Base-by-base conservation (phyloP, 2,329 filamentous ascomycete species). In the Monosporascus sp. region DNA sequence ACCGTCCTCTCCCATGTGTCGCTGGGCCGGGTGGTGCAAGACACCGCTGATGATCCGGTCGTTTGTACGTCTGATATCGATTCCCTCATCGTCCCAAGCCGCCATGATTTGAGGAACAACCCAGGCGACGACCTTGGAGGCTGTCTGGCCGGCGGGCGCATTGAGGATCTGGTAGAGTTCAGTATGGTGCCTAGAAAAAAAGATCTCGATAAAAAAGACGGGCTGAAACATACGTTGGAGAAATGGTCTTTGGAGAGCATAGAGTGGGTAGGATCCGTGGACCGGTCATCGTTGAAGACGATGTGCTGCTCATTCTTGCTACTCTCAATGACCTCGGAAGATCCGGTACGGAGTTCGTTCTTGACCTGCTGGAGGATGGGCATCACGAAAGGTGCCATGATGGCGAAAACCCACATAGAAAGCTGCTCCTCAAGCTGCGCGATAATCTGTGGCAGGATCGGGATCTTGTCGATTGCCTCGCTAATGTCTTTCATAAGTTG, bases 241-340 rank as follows among this genome's bases (percentile, higher is more conserved):
- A 97, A 97, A 72, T 97, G 92, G 65, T 97, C 92, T 75, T 97
- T 97, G 54, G 90, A 91, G 50, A 97, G 77, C 92, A 96, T 96
- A 20, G 90, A 95, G 74, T 97, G 92, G 1, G 92, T 97, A 0
- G 92, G 93, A 65, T 97, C 87, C 20, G 83, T 85, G 57, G 76
- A 88, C 50, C 80, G 57, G 65, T 95, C 87, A 60, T 97, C 86
- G 45, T 88, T 73, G 71, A 96, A 97, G 49, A 97, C 90, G 60
- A 95, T 81, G 64, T 88, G 84, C 73, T 96, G 91, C 75, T 96
- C 87, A 50, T 87, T 82, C 69, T 87, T 80, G 68, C 89, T 93
- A 74, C 87, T 91, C 63, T 89, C 79, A 59, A 97, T 96, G 64
- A 97, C 88, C 70, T 96, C 89, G 2, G 83, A 86, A 3, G 90